phyloP scores from a whole-genome alignment of 345 rosid species.

The Microcos paniculata region DNA sequence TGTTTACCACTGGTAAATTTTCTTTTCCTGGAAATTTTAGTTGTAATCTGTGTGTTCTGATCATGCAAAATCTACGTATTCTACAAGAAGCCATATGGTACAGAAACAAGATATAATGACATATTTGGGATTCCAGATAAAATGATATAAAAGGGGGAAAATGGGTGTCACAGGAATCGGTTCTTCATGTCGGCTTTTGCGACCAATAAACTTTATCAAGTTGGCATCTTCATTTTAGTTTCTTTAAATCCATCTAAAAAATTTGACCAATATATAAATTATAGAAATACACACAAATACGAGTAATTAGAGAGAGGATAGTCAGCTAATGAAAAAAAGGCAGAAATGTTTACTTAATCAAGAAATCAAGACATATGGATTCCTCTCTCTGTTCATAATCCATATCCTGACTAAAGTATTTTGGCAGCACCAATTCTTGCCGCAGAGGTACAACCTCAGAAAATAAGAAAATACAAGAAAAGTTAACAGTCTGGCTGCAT shows the following conservation, averaged over 20 bases:
- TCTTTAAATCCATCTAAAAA: background rate
- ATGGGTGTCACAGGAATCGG: background rate
- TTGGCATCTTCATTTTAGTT: background rate
- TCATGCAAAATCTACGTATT: too few species aligned
- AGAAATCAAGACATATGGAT: too few species aligned
- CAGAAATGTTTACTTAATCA: too few species aligned
- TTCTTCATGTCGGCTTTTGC: background rate
- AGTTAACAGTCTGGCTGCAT: background rate
- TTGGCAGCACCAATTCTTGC: background rate
- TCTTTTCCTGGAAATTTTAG: too few species aligned
- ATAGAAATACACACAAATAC: background rate
- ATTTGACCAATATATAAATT: background rate
- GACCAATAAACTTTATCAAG: too few species aligned
- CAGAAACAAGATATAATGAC: too few species aligned
- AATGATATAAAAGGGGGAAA: background rate
- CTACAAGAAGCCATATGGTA: too few species aligned
- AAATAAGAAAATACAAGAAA: background rate
- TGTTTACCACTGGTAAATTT: too few species aligned
- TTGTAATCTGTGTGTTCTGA: too few species aligned
- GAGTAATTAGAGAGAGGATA: background rate
- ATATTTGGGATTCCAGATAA: background rate
- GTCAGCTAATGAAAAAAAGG: background rate
- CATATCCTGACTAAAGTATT: background rate
- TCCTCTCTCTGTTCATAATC: background rate
- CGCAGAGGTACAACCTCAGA: constrained; percentile 7